Evolutionary conservation across 495 filamentous ascomycete genomes (phyloP).

Genomic region (Trichocladium antarcticum): DNA sequence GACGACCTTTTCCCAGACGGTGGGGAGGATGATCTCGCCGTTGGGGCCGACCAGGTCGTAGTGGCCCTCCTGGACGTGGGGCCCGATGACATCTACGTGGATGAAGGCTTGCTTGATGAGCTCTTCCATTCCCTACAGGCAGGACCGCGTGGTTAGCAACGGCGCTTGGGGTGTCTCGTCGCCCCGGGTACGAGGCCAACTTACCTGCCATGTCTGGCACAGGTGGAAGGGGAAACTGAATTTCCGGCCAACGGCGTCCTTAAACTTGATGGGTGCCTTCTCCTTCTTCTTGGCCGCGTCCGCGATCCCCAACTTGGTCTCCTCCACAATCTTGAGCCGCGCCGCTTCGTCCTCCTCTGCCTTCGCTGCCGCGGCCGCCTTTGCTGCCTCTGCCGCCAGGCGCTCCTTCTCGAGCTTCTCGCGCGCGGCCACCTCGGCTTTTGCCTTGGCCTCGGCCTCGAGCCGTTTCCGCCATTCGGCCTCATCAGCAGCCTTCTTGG

Average conservation of each 20-base stretch:
- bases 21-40: constrained; percentile 77
- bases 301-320: constrained; percentile 40
- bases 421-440: constrained; percentile 34
- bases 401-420: constrained; percentile 34
- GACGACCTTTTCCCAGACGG: constrained; percentile 76
- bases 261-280: constrained; percentile 60
- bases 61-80: constrained; percentile 72
- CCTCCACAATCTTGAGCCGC: constrained; percentile 36
- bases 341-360: constrained; percentile 37
- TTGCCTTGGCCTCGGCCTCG: constrained; percentile 35
- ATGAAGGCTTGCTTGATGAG: constrained; percentile 81
- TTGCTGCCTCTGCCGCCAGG: constrained; percentile 20
- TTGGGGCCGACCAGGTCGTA: constrained; percentile 78
- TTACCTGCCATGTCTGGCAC: constrained; percentile 70
- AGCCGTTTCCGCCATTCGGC: constrained; percentile 35
- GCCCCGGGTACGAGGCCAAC: constrained; percentile 16
- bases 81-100: constrained; percentile 71
- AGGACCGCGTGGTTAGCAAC: not conserved
- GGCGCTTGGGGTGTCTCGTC: too few relatives aligned
- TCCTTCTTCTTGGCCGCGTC: constrained; percentile 43
- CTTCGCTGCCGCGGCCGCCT: constrained; percentile 25
- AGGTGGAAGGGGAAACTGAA: constrained; percentile 76
- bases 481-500: constrained; percentile 38
- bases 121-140: constrained; percentile 63
- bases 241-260: constrained; percentile 75